Conservation (phyloP, 257 asterid genomes). For the Mentha longifolia region DNA sequence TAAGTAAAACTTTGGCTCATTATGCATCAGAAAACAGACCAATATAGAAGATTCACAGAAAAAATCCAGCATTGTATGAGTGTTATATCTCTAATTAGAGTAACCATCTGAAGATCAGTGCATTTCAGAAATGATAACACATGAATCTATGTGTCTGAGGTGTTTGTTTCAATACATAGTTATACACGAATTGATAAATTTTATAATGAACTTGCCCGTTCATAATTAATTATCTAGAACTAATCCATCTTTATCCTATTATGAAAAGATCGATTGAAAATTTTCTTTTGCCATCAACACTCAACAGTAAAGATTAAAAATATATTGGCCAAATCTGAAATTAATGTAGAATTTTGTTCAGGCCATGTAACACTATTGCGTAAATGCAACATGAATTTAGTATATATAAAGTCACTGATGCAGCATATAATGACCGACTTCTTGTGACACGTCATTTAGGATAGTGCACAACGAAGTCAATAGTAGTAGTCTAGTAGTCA, state of each 20-base stretch:
- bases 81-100: background rate
- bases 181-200: too few species aligned
- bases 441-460: background rate
- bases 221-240: background rate
- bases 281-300: background rate
- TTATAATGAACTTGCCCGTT: too few species aligned
- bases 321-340: background rate
- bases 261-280: slow-evolving; percentile 10
- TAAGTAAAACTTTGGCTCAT: slow-evolving; percentile 17
- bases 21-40: background rate
- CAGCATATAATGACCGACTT: slow-evolving; percentile 9
- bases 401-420: background rate
- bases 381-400: slow-evolving; percentile 9
- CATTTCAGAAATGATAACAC: background rate
- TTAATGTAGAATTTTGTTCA: background rate
- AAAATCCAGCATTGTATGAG: background rate
- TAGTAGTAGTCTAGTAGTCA: background rate
- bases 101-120: background rate
- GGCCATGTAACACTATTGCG: slow-evolving; percentile 5
- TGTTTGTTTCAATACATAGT: too few species aligned
- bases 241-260: slow-evolving; percentile 5
- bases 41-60: slow-evolving; percentile 12
- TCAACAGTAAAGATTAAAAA: background rate
- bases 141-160: too few species aligned
- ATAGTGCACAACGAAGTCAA: background rate